Percentiles rank a stretch among this genome's conserved stretches.
phyloP scores from a whole-genome alignment of 495 filamentous ascomycete genomes.

The Pseudevernia furfuracea region DNA sequence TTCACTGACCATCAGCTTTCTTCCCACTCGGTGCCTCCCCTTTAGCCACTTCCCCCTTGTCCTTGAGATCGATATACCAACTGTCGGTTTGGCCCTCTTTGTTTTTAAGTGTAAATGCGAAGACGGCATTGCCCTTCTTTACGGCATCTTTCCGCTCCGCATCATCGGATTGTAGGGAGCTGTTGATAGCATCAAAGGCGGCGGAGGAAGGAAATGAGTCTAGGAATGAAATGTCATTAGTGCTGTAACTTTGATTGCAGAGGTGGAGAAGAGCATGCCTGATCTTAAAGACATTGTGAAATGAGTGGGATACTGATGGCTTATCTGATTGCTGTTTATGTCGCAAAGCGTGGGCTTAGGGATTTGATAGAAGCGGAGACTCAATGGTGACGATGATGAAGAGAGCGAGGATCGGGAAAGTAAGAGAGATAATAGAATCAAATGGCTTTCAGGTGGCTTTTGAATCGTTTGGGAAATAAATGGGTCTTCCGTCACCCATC shows the following conservation, averaged over 20 bases:
- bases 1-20: constrained; percentile 73
- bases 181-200: constrained; percentile 83
- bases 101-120: constrained; percentile 91
- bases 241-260: neutral
- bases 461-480: neutral
- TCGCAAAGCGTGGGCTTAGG: neutral
- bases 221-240: constrained; percentile 30
- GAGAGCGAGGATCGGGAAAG: neutral
- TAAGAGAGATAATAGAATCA: neutral
- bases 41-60: constrained; percentile 72
- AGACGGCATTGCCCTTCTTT: constrained; percentile 77
- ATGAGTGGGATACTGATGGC: neutral
- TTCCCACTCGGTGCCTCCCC: constrained; percentile 45
- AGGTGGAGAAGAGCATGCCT: constrained; percentile 42
- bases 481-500: neutral
- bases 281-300: constrained; percentile 74
- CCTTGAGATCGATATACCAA: constrained; percentile 95
- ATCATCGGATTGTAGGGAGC: constrained; percentile 58
- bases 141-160: constrained; percentile 80
- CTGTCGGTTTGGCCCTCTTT: constrained; percentile 62
- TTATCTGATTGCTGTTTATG: neutral
- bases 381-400: neutral
- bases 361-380: neutral
- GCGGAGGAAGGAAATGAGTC: constrained; percentile 83
- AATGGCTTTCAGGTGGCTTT: constrained; percentile 12